Conservation (phyloP, 129 eudicot species). For the Gnaphalium uliginosum region DNA sequence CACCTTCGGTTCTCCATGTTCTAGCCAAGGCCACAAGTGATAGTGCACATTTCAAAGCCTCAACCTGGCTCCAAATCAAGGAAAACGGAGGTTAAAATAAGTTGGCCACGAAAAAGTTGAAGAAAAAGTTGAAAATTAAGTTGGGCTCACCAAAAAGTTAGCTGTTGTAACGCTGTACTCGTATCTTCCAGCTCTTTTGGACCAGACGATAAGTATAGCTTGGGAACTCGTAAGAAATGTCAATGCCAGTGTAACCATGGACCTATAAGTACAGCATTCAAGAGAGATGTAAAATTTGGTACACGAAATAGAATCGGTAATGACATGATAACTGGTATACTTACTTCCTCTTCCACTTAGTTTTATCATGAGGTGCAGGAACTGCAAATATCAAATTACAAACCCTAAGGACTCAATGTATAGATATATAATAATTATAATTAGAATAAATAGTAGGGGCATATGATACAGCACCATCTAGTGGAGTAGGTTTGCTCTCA, state of each 20-base stretch:
- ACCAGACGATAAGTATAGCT: constrained; percentile 96
- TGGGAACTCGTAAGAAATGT: constrained; percentile 96
- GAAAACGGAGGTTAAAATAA: constrained; percentile 12
- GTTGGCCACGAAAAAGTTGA: background rate
- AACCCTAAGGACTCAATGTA: constrained; percentile 19
- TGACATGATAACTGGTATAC: constrained; percentile 21
- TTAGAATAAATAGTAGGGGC: background rate
- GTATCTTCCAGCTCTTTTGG: constrained; percentile 96
- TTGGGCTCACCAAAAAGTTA: constrained; percentile 79
- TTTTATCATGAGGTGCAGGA: constrained; percentile 37
- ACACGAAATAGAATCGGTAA: constrained; percentile 14
- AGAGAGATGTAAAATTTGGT: background rate
- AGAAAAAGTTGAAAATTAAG: constrained; percentile 7
- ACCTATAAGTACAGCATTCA: constrained; percentile 33
- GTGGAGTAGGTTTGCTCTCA: constrained; percentile 54
- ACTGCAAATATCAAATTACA: constrained; percentile 35
- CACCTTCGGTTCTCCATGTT: constrained; percentile 89
- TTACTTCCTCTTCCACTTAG: constrained; percentile 95
- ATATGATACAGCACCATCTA: constrained; percentile 33
- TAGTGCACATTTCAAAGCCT: constrained; percentile 85
- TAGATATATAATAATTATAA: too few species aligned
- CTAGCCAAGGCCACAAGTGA: constrained; percentile 83
- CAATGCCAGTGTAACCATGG: constrained; percentile 77
- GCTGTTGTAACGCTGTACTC: constrained; percentile 99
- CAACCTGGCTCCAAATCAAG: constrained; percentile 61